Evolutionary conservation across 2,329 filamentous ascomycete genomes (phyloP), one percentile per base, ranked within the genome.

Genomic region (Neonectria ditissima): DNA sequence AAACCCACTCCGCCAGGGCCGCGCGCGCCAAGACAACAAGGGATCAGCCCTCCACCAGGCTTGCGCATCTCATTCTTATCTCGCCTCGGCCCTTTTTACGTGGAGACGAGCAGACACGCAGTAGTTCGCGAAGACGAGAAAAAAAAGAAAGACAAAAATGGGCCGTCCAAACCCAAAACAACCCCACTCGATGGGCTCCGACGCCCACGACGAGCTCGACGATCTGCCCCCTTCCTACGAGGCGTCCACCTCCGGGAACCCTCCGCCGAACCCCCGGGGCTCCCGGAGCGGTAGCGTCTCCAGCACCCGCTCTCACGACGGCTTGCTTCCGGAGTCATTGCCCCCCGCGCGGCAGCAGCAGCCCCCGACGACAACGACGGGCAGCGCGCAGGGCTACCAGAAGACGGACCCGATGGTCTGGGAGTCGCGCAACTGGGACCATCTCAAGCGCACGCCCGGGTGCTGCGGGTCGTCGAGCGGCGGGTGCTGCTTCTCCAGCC

Each of bases 381-480:
- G 32, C 37, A 22, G 13, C 51, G 1, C 32, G 5, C 30, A 45
- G 30, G 60, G 55, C 13, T 63, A 63, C 34, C 41, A 43, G n/a
- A 45, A 53, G 41, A 54, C 44, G n/a, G 32, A 41, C 20, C 60
- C 60, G 14, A 63, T 63, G 60, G 53, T 44, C 16, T 63, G 60
- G 60, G 50, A 39, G 32, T 28, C 8, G n/a, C 60, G 50, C n/a
- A 50, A n/a, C 14, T 62, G 54, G 54, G 59, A 57, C 18, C 41
- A 54, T 2, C 18, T 39, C 24, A 48, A 44, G 41, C 18, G 50
- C 5, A 54, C 54, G 43, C 60, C 60, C 24, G 60, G 60, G 16
- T 63, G 60, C 50, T 63, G 60, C 34, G 60, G 50, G 8, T 63
- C 60, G 34, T 63, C 60, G 20, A 63, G 55, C 26, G 60, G 60